Evolutionary conservation across 2,329 filamentous ascomycete genomes (phyloP).

Genomic region (Bipolaris zeicola): DNA sequence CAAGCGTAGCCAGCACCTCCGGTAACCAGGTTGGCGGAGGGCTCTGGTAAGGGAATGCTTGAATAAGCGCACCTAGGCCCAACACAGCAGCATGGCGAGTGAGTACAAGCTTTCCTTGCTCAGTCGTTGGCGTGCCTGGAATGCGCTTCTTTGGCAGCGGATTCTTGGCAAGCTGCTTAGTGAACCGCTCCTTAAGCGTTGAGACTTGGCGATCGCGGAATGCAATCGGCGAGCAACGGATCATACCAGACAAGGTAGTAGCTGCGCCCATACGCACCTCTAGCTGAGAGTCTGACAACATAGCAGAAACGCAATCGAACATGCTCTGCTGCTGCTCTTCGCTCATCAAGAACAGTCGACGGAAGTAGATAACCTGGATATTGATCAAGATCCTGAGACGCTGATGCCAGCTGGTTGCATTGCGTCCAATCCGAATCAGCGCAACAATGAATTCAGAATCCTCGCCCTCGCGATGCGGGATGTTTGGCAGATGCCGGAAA

Average conservation of each 20-base stretch:
- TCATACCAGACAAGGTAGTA: slow-evolving; percentile 94
- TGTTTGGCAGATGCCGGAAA: slow-evolving; percentile 93
- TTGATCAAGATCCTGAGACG: slow-evolving; percentile 93
- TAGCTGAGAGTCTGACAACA: slow-evolving; percentile 89
- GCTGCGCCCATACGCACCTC: slow-evolving; percentile 94
- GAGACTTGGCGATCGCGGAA: slow-evolving; percentile 80
- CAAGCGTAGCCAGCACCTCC: slow-evolving; percentile 83
- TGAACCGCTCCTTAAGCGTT: slow-evolving; percentile 79
- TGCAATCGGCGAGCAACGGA: slow-evolving; percentile 84
- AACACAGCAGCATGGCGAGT: slow-evolving; percentile 88
- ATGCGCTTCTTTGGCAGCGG: slow-evolving; percentile 76
- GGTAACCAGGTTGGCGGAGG: slow-evolving; percentile 95
- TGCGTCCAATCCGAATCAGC: slow-evolving; percentile 85
- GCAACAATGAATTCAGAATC: slow-evolving; percentile 83
- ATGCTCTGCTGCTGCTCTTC: slow-evolving; percentile 75
- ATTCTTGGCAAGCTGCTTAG: slow-evolving; percentile 75
- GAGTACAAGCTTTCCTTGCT: slow-evolving; percentile 77
- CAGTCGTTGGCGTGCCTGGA: slow-evolving; percentile 70
- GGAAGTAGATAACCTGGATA: slow-evolving; percentile 98
- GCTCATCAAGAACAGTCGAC: slow-evolving; percentile 85
- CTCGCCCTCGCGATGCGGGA: slow-evolving; percentile 86
- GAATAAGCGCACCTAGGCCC: slow-evolving; percentile 86
- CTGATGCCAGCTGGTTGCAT: slow-evolving; percentile 90
- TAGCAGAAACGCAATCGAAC: slow-evolving; percentile 91
- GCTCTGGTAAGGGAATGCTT: slow-evolving; percentile 94